A percentile compares a stretch with the other conserved stretches of the same genome.
Conservation (phyloP, 2,329 filamentous ascomycete species). For the Fusarium bactridioides region DNA sequence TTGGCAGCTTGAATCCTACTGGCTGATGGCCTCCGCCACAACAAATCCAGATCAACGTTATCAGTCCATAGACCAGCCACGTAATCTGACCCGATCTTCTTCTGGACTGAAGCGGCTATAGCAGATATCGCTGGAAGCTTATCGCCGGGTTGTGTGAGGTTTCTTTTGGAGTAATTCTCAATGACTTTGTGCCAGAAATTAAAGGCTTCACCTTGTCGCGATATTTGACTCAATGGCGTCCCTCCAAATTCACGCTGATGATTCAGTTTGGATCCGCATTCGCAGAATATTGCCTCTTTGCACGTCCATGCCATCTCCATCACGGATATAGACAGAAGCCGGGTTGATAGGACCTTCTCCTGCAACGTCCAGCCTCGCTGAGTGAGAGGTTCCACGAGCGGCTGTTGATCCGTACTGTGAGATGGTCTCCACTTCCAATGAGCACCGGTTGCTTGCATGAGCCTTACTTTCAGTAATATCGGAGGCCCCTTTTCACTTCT, state of each 20-base stretch:
- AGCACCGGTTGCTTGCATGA: conserved; percentile 18
- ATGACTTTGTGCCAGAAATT: conserved; percentile 42
- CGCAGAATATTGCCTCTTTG: conserved; percentile 32
- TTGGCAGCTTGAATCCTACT: neutral
- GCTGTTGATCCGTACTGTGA: neutral
- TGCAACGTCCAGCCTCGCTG: conserved; percentile 30
- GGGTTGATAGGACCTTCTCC: conserved; percentile 23
- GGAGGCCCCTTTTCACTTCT: neutral
- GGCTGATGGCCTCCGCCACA: conserved; percentile 26
- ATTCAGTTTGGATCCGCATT: conserved; percentile 39
- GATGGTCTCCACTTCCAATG: conserved; percentile 28
- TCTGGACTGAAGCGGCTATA: conserved; percentile 36
- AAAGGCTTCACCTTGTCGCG: conserved; percentile 28
- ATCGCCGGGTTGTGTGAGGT: conserved; percentile 34
- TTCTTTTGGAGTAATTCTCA: conserved; percentile 39
- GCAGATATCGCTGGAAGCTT: conserved; percentile 44
- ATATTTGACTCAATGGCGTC: conserved; percentile 23
- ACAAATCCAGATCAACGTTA: conserved; percentile 36
- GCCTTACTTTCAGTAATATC: conserved; percentile 11
- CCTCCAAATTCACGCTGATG: conserved; percentile 33
- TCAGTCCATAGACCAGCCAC: conserved; percentile 43
- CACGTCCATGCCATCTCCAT: conserved; percentile 32
- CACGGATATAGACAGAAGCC: conserved; percentile 21
- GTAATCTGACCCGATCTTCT: conserved; percentile 35
- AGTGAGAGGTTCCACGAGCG: conserved; percentile 18